Conservation (phyloP, 805 yeast species). For the Aciculoconidium aculeatum region DNA sequence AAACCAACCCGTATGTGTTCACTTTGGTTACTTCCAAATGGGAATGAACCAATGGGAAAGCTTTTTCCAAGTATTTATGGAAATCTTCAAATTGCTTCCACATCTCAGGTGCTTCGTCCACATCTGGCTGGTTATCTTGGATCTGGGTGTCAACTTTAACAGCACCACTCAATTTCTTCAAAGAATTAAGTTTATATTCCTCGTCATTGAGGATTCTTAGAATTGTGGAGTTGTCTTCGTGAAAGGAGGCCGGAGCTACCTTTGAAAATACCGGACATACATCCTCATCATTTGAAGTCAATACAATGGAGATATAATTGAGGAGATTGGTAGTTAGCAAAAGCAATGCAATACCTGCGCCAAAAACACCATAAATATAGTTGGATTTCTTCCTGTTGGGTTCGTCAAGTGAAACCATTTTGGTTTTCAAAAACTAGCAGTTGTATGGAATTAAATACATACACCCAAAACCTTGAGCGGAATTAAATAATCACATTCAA, state of each 20-base stretch:
- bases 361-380: too few species aligned
- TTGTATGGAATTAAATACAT: too few species aligned
- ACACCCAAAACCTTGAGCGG: too few species aligned
- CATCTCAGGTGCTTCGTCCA: constrained; percentile 44
- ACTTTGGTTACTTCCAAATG: constrained; percentile 48
- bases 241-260: constrained; percentile 23
- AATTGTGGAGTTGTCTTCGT: constrained; percentile 27
- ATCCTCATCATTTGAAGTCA: too few species aligned
- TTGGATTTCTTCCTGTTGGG: too few species aligned
- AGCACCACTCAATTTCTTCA: constrained; percentile 47
- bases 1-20: constrained; percentile 58
- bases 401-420: too few species aligned
- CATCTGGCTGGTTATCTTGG: constrained; percentile 46
- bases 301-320: too few species aligned
- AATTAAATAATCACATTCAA: too few species aligned
- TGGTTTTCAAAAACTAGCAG: too few species aligned
- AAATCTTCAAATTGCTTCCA: constrained; percentile 39
- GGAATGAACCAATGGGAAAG: constrained; percentile 50
- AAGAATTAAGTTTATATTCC: constrained; percentile 27
- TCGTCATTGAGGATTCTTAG: constrained; percentile 20
- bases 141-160: constrained; percentile 61
- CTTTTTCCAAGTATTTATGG: constrained; percentile 49
- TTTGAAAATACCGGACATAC: too few species aligned
- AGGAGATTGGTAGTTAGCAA: too few species aligned
- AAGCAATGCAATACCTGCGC: too few species aligned